Conservation (phyloP, 768 basidiomycete species). For the Pisolithus albus region DNA sequence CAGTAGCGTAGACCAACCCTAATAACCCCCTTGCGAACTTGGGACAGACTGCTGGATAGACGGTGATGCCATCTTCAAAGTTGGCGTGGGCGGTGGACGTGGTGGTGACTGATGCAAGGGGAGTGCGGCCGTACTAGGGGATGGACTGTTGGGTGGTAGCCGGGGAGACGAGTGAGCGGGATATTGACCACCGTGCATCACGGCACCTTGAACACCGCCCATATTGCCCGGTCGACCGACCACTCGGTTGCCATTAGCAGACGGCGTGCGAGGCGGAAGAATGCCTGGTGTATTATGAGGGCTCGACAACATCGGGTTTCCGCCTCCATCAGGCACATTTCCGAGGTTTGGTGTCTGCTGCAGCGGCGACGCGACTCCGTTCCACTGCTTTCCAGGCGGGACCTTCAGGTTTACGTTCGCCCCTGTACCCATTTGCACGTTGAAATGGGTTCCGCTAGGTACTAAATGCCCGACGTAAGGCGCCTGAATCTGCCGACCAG, state of each 20-base stretch:
- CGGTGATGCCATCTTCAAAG: conserved; percentile 48
- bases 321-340: conserved; percentile 20
- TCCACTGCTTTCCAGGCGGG: conserved; percentile 35
- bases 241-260: conserved; percentile 50
- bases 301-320: conserved; percentile 22
- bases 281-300: conserved; percentile 34
- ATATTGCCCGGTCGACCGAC: conserved; percentile 27
- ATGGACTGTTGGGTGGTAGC: conserved; percentile 38
- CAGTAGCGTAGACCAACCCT: conserved; percentile 15
- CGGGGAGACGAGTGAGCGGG: conserved; percentile 43
- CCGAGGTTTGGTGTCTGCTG: conserved; percentile 19
- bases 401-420: conserved; percentile 33
- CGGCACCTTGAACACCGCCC: conserved; percentile 7
- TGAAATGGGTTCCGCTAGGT: conserved; percentile 24
- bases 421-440: conserved; percentile 19
- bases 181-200: conserved; percentile 36
- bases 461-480: conserved; percentile 26
- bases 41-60: conserved; percentile 47
- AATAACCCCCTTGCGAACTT: conserved; percentile 49
- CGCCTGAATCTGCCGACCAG: conserved; percentile 32
- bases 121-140: conserved; percentile 32
- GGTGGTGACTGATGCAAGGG: conserved; percentile 41
- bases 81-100: conserved; percentile 43
- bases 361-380: conserved; percentile 17
- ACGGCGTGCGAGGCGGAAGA: conserved; percentile 43